Base-by-base conservation (phyloP, 176 grass and related monocot genomes). In the Musa schizocarpa region DNA sequence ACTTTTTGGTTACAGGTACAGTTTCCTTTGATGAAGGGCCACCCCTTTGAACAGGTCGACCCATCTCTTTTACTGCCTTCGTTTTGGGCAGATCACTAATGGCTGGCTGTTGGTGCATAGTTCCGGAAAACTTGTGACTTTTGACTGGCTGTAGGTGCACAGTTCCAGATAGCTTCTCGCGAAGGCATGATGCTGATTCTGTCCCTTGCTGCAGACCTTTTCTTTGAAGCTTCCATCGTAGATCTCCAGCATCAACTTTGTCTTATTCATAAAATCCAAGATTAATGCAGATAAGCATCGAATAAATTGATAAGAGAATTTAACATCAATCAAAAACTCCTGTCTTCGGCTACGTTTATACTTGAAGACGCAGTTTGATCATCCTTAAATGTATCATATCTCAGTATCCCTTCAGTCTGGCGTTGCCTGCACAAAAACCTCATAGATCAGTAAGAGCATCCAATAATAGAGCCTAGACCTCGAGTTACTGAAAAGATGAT, bases 301-400 rank as follows among this genome's bases (percentile, higher is more conserved):
- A 73, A 52, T 43, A 22, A 63, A 54, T 53, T 6, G 58, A 8
- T 63, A 83, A 71, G 8, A 26, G 74, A 81, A 67, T 24, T 58
- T 11, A 74, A 49, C 65, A 23, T 20, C 64, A 62, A 64, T 77
- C 23, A 51, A 63, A 61, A 80, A 65, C 49, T 54, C 24, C 1
- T 29, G 9, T 24, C 9, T 51, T 62, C 63, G 66, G n/a, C 81
- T 23, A 43, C 34, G 22, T 66, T 58, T 76, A 80, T 82, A 92
- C 84, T 55, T 75, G 83, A 79, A 82, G 53, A 77, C 53, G 77
- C 57, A 26, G 54, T 65, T 85, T 26, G 65, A 61, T 52, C 61
- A 80, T 83, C 82, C 57, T 81, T 82, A 64, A 85, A 92, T 23
- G 89, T 87, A 67, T 89, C 84, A 76, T 83, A 82, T 52, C 80